These are phyloP conservation scores for Zasmidium citrigriseum DNA, from an alignment of 2,329 filamentous ascomycete genomes.

Conservation along the genomic window DNA sequence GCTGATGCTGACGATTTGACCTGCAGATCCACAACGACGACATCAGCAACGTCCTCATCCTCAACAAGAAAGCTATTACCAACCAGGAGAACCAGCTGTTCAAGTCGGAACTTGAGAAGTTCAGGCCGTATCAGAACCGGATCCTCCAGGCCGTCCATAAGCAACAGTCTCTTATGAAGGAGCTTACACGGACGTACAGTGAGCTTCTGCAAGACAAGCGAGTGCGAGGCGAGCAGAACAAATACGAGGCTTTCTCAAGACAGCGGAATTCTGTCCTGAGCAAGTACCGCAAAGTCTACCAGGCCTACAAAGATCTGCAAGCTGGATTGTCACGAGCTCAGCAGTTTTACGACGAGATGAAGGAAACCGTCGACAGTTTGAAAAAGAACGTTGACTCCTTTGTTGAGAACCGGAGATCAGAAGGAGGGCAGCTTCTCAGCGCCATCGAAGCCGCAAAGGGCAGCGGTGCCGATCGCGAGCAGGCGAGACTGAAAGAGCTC, in stretches of 20 bases:
- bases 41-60: constrained; percentile 92
- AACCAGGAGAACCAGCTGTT: constrained; percentile 92
- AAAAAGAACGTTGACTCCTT: constrained; percentile 74
- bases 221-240: constrained; percentile 89
- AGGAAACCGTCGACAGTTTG: constrained; percentile 32
- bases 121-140: constrained; percentile 86
- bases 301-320: constrained; percentile 87
- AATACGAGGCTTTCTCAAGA: constrained; percentile 85
- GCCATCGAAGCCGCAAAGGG: constrained; percentile 82
- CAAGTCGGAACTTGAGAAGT: constrained; percentile 96
- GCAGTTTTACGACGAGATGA: constrained; percentile 89
- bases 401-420: constrained; percentile 88
- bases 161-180: constrained; percentile 90
- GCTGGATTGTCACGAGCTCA: constrained; percentile 85
- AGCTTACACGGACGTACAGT: constrained; percentile 84
- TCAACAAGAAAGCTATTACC: constrained; percentile 95
- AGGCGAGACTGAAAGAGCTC: constrained; percentile 78
- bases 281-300: constrained; percentile 87
- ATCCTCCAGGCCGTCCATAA: constrained; percentile 94
- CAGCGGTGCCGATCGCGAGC: constrained; percentile 74
- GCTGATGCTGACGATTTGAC: constrained; percentile 12
- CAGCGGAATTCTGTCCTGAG: constrained; percentile 79
- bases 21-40: constrained; percentile 87
- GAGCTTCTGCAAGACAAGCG: constrained; percentile 89
- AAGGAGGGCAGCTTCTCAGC: constrained; percentile 84